phyloP scores from a whole-genome alignment of 176 grass and related monocot species.

The Phyllostachys edulis region DNA sequence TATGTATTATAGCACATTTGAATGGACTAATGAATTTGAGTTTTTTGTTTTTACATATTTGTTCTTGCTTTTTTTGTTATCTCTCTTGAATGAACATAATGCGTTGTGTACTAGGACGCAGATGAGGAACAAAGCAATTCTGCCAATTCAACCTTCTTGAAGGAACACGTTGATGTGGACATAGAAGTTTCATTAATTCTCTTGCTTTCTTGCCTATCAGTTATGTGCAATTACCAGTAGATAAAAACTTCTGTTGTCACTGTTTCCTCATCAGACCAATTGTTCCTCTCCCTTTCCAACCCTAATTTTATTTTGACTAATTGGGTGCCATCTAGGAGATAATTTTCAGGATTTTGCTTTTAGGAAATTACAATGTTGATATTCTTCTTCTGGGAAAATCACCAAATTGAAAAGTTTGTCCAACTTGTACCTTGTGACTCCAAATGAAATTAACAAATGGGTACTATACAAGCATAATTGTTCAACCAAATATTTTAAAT shows the following conservation, averaged over 20 bases:
- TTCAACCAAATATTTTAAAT: background rate
- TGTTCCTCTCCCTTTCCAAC: background rate
- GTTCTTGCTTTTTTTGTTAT: background rate
- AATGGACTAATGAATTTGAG: background rate
- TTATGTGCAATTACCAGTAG: background rate
- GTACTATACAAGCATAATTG: background rate
- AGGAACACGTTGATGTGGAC: background rate
- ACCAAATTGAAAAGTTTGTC: background rate
- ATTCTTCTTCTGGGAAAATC: background rate
- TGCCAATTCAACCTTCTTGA: background rate
- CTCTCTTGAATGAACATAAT: background rate
- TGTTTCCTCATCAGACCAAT: background rate
- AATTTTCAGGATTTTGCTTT: background rate
- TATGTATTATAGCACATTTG: background rate
- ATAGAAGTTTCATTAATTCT: background rate
- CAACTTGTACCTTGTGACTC: background rate
- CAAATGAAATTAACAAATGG: background rate
- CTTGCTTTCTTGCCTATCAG: background rate
- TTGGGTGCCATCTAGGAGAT: background rate
- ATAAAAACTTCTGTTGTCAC: background rate
- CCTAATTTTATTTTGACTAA: background rate
- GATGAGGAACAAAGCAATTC: background rate
- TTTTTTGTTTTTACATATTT: background rate
- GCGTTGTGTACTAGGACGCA: background rate
- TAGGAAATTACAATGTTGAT: background rate